Evolutionary conservation across 2,329 filamentous ascomycete species (phyloP).

Genomic region (Monosporascus sp.): DNA sequence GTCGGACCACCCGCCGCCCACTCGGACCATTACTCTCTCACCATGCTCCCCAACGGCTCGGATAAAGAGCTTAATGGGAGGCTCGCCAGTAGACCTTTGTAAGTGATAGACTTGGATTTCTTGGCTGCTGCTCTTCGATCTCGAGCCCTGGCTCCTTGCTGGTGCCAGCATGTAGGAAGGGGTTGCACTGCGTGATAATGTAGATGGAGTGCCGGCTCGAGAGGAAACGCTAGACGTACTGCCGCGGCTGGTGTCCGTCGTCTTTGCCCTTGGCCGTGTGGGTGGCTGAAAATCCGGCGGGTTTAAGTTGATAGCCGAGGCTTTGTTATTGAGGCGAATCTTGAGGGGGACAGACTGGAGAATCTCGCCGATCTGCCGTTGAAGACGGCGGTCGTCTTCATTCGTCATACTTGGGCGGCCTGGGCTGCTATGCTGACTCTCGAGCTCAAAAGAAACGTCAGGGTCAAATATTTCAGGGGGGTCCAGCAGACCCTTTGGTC

Average conservation of each 20-base stretch:
- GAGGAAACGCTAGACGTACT: constrained; percentile 48
- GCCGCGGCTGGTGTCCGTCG: constrained; percentile 41
- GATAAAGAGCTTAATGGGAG: constrained; percentile 92
- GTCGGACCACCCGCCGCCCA: constrained; percentile 97
- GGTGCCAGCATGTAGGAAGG: constrained; percentile 65
- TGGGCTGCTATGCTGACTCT: constrained; percentile 29
- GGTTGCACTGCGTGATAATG: constrained; percentile 37
- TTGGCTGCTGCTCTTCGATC: constrained; percentile 47
- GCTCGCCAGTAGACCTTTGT: constrained; percentile 73
- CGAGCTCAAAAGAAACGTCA: constrained; percentile 35
- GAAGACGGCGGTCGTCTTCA: constrained; percentile 61
- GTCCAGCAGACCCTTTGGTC: constrained; percentile 38
- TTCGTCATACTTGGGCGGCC: constrained; percentile 28
- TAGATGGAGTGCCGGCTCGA: constrained; percentile 54
- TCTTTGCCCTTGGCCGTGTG: constrained; percentile 37
- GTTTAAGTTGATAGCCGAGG: constrained; percentile 49
- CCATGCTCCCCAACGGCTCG: constrained; percentile 84
- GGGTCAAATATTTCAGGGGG: constrained; percentile 43
- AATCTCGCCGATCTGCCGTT: constrained; percentile 75
- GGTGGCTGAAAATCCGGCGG: constrained; percentile 52
- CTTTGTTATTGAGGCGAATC: constrained; percentile 65
- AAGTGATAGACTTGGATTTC: constrained; percentile 93
- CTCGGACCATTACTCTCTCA: constrained; percentile 94
- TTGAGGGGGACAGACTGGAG: constrained; percentile 72
- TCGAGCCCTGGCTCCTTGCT: constrained; percentile 42